phyloP scores from a whole-genome alignment of 2,329 filamentous ascomycete genomes.

The Exophiala mesophila region DNA sequence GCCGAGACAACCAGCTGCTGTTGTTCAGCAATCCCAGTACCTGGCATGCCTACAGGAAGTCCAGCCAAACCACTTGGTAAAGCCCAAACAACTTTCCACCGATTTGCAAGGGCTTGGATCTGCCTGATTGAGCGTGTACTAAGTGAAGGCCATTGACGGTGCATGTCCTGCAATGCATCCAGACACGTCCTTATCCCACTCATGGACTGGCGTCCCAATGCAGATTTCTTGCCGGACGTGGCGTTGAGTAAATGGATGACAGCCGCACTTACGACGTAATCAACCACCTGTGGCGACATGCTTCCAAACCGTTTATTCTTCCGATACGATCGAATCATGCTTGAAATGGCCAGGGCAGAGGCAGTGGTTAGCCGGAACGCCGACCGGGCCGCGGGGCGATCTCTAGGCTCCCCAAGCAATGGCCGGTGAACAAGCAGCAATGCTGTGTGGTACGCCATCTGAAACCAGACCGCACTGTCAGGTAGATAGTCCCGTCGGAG shows the following conservation, averaged over 20 bases:
- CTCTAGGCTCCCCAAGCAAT: neutral
- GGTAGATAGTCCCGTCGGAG: neutral
- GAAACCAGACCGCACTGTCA: conserved; percentile 3
- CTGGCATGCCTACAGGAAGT: too few species aligned
- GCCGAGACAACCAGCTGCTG: too few species aligned
- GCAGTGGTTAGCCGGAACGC: neutral
- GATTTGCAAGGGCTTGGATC: conserved; percentile 1
- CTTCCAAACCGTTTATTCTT: neutral
- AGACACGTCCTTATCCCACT: neutral
- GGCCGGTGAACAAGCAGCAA: conserved; percentile 1
- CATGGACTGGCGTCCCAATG: neutral
- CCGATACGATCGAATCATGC: neutral
- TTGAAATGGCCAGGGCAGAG: neutral
- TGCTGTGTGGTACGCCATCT: conserved; percentile 1
- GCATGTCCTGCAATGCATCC: conserved; percentile 1
- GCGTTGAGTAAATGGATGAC: conserved; percentile 3
- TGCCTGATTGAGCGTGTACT: neutral
- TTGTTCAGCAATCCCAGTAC: too few species aligned
- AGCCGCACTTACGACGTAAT: conserved; percentile 1
- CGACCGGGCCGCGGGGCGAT: neutral
- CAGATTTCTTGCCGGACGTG: neutral
- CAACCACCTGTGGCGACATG: conserved; percentile 2
- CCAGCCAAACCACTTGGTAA: neutral
- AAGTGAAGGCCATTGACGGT: neutral
- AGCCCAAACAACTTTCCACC: conserved; percentile 4